Percentiles rank a stretch among this genome's conserved stretches.
phyloP scores from a whole-genome alignment of 2,329 filamentous ascomycete genomes.

The Monilinia fructicola region DNA sequence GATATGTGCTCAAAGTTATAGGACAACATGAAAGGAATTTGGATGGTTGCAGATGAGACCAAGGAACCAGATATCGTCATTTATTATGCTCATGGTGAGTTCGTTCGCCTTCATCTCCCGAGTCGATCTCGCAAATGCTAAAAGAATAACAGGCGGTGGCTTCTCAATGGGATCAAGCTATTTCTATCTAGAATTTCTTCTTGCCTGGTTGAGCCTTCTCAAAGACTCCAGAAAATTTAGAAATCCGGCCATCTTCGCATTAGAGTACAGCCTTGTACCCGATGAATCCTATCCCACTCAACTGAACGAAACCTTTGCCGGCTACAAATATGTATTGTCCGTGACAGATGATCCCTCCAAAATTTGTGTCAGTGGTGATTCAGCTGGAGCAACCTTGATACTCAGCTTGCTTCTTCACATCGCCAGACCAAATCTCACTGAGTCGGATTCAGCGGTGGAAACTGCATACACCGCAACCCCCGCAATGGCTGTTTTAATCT shows the following conservation, averaged over 20 bases:
- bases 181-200: conserved; percentile 82
- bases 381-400: conserved; percentile 72
- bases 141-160: conserved; percentile 61
- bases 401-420: conserved; percentile 71
- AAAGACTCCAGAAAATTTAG: conserved; percentile 61
- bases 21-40: conserved; percentile 62
- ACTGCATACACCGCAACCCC: conserved; percentile 41
- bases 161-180: conserved; percentile 80
- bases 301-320: conserved; percentile 65
- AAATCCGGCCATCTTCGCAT: conserved; percentile 75
- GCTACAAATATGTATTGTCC: conserved; percentile 68
- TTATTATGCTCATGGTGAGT: conserved; percentile 75
- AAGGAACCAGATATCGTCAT: conserved; percentile 71
- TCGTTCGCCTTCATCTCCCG: background rate
- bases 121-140: background rate
- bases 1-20: conserved; percentile 30
- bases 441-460: background rate
- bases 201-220: conserved; percentile 68
- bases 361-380: conserved; percentile 75
- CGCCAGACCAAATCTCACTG: conserved; percentile 39
- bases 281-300: conserved; percentile 72
- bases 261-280: conserved; percentile 74
- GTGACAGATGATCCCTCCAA: conserved; percentile 55
- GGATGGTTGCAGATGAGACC: conserved; percentile 62
- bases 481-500: conserved; percentile 69